Conservation (phyloP, 1,139 yeast species). For the Arxiozyma slooffiae region DNA sequence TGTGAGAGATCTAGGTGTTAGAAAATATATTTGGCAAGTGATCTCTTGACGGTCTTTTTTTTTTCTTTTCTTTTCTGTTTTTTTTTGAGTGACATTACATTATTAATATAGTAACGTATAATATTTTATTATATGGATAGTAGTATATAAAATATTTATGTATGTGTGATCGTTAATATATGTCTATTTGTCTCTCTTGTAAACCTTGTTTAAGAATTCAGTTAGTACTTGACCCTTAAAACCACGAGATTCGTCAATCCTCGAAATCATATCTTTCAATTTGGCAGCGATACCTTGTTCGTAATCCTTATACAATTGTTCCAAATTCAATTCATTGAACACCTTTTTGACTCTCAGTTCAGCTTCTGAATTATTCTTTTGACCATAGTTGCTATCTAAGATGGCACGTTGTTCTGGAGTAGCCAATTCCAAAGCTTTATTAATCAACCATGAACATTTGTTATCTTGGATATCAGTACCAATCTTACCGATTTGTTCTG, state of each 20-base stretch:
- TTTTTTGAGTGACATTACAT: too few relatives aligned
- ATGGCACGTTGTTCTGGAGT: constrained; percentile 71
- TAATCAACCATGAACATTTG: constrained; percentile 96
- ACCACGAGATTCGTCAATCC: constrained; percentile 82
- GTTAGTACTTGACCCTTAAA: constrained; percentile 79
- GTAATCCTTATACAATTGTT: constrained; percentile 61
- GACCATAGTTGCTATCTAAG: constrained; percentile 84
- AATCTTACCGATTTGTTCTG: constrained; percentile 94
- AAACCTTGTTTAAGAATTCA: constrained; percentile 78
- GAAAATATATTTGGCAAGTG: too few relatives aligned
- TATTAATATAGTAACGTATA: too few relatives aligned
- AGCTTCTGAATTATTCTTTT: constrained; percentile 64
- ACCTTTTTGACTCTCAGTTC: constrained; percentile 50
- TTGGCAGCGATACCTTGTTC: constrained; percentile 69
- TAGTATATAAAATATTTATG: too few relatives aligned
- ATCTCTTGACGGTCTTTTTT: too few relatives aligned
- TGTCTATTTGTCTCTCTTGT: constrained; percentile 76
- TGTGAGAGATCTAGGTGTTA: too few relatives aligned
- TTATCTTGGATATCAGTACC: constrained; percentile 98
- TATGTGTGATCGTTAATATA: too few relatives aligned
- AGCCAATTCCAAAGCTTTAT: constrained; percentile 77
- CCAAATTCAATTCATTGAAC: constrained; percentile 65
- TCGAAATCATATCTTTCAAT: constrained; percentile 52
- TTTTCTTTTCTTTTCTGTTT: too few relatives aligned
- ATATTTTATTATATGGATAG: too few relatives aligned